A percentile compares a stretch with the other conserved stretches of the same genome.
phyloP scores from a whole-genome alignment of 345 rosid species.

The Syzygium jambos region DNA sequence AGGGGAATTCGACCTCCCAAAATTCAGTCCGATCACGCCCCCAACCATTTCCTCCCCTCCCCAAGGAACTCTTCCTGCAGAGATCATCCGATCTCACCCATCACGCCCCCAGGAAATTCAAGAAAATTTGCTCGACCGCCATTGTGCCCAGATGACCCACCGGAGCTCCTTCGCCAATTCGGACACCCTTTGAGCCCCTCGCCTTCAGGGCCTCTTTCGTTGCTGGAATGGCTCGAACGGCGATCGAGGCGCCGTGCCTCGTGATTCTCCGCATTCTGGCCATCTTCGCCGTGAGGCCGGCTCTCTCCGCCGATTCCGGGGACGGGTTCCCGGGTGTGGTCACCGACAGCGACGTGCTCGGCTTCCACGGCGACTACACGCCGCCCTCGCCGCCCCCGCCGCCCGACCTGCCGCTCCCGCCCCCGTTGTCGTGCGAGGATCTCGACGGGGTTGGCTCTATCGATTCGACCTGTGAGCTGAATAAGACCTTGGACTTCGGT shows the following conservation, averaged over 20 bases:
- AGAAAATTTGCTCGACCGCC: neutral
- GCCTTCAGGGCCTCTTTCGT: too few species aligned
- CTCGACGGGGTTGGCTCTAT: conserved; percentile 49
- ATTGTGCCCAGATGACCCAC: neutral
- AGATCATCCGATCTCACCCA: neutral
- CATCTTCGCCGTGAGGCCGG: neutral
- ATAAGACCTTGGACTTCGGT: conserved; percentile 28
- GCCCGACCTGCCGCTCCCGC: conserved; percentile 8
- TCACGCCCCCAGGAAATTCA: neutral
- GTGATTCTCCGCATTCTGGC: neutral
- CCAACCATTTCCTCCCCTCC: neutral
- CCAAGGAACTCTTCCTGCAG: neutral
- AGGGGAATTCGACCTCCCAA: neutral
- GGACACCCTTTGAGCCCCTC: neutral
- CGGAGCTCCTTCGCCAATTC: neutral
- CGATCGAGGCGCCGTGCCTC: neutral
- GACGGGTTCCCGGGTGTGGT: conserved; percentile 18
- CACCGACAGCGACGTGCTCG: conserved; percentile 11
- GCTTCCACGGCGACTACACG: conserved; percentile 44
- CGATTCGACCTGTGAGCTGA: conserved; percentile 39
- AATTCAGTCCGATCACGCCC: neutral
- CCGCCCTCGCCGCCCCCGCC: conserved; percentile 63
- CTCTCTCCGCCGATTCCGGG: conserved; percentile 2
- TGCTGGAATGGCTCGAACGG: neutral
- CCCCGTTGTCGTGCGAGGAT: conserved; percentile 37